A percentile compares a stretch with the other conserved stretches of the same genome.
phyloP scores from a whole-genome alignment of 352 stramenopile species.

The Thalassiosira livingstoniorum region DNA sequence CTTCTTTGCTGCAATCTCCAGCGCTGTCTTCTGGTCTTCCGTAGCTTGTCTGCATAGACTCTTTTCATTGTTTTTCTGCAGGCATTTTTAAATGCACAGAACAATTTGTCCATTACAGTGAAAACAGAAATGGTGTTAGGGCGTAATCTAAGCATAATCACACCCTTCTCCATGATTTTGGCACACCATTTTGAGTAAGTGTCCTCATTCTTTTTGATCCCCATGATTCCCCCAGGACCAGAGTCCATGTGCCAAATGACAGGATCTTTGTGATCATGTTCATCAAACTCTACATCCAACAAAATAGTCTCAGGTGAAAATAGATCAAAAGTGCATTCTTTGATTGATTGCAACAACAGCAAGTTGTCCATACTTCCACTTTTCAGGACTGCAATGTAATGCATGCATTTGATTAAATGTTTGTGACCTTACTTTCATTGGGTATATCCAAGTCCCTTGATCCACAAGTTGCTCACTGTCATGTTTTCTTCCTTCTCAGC shows the following conservation, averaged over 20 bases:
- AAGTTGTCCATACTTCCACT: not conserved
- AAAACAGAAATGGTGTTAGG: slow-evolving; percentile 1
- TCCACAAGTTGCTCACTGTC: no score
- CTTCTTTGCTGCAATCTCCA: no score
- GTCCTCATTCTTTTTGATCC: not conserved
- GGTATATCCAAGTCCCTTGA: no score
- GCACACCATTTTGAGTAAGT: not conserved
- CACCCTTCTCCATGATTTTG: not conserved
- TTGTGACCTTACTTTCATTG: not conserved
- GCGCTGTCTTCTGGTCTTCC: no score
- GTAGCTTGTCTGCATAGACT: no score
- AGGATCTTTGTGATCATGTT: not conserved
- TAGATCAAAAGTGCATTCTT: not conserved
- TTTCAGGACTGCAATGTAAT: not conserved
- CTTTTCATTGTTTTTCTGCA: no score
- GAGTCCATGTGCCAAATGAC: not conserved
- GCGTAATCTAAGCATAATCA: not conserved
- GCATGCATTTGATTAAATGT: not conserved
- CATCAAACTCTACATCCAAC: not conserved
- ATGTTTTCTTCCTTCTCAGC: not conserved
- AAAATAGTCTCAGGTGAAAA: not conserved
- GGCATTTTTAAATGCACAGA: slow-evolving; percentile 8
- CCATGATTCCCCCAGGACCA: not conserved
- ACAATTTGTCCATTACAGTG: slow-evolving; percentile 6
- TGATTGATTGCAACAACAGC: not conserved